Evolutionary conservation across 768 basidiomycete species (phyloP).

Genomic region (Tulasnella sp.): DNA sequence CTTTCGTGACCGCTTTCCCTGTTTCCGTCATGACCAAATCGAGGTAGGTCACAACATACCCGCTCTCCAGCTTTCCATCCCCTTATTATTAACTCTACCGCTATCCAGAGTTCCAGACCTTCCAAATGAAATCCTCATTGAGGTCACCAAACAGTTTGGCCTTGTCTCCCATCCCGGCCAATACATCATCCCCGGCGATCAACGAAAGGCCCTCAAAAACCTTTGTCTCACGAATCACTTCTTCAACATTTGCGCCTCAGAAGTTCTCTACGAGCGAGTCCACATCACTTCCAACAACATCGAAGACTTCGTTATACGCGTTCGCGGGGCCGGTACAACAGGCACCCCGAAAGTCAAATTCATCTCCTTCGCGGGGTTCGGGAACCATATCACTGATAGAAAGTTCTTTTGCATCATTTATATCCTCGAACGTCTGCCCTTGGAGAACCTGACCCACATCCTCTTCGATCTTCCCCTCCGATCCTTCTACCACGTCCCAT

Average conservation of each 20-base stretch:
- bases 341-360: neutral
- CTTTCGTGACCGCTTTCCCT: no score
- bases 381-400: neutral
- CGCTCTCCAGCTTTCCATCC: neutral
- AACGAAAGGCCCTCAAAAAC: neutral
- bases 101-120: neutral
- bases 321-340: neutral
- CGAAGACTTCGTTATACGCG: neutral
- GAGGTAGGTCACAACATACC: neutral
- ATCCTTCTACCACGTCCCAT: neutral
- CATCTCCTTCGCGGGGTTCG: neutral
- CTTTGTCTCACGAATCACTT: neutral
- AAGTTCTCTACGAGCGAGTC: neutral
- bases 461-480: constrained; percentile 2
- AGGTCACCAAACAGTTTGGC: neutral
- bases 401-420: neutral
- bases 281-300: neutral
- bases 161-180: neutral
- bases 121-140: neutral
- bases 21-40: neutral
- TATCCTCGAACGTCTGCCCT: neutral
- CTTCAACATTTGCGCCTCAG: neutral
- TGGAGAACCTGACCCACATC: neutral
- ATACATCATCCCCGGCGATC: neutral
- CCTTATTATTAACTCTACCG: no score